Conservation (phyloP, 106 monocot genomes). For the Dendrobium catenatum region DNA sequence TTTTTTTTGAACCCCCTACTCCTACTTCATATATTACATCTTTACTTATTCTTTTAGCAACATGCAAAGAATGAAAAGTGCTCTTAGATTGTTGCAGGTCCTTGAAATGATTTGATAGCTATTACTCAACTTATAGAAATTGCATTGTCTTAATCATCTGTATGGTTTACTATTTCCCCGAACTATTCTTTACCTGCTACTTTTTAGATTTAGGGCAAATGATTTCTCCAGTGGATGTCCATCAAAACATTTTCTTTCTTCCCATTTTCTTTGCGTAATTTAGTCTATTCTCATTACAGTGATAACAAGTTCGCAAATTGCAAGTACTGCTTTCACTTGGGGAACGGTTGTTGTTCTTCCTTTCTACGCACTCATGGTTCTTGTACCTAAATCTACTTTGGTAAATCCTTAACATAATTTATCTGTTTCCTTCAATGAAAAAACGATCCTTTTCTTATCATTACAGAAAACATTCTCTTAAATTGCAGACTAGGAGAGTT, state of each 20-base stretch:
- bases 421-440: neutral
- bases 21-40: neutral
- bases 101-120: neutral
- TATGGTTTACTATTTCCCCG: neutral
- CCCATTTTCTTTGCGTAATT: neutral
- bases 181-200: neutral
- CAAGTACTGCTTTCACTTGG: constrained; percentile 73
- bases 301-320: constrained; percentile 67
- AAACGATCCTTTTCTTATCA: neutral
- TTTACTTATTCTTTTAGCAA: neutral
- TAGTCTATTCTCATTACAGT: constrained; percentile 26
- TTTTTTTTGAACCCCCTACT: neutral
- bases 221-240: neutral
- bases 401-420: constrained; percentile 20
- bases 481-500: constrained; percentile 51
- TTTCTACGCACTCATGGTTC: constrained; percentile 90
- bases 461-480: neutral
- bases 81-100: neutral
- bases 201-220: neutral
- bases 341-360: constrained; percentile 94
- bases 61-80: neutral
- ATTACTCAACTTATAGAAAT: neutral
- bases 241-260: neutral
- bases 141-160: too few species aligned
- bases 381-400: constrained; percentile 70